These are phyloP conservation scores for Rutstroemia sp. DNA, from an alignment of 2,329 filamentous ascomycete species.

Conservation along the genomic window DNA sequence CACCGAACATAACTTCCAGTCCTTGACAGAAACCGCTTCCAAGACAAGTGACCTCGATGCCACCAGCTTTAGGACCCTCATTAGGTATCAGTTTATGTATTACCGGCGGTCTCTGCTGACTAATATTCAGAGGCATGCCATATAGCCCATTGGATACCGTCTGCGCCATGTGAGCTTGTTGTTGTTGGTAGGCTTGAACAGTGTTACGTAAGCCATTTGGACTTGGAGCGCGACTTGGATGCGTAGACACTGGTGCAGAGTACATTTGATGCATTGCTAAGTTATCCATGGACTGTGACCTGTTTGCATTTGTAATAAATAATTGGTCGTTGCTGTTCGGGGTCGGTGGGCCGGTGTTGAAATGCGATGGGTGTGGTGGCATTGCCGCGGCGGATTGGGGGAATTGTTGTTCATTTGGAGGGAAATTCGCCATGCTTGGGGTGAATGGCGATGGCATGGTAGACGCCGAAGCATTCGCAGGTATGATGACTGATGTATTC, in stretches of 20 bases:
- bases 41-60: constrained; percentile 79
- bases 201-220: constrained; percentile 49
- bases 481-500: constrained; percentile 30
- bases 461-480: constrained; percentile 29
- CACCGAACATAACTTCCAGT: constrained; percentile 80
- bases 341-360: constrained; percentile 54
- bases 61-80: constrained; percentile 74
- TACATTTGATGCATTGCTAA: constrained; percentile 57
- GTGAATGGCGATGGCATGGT: constrained; percentile 47
- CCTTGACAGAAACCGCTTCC: constrained; percentile 74
- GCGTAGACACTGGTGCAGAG: constrained; percentile 64
- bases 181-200: constrained; percentile 37
- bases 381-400: constrained; percentile 14
- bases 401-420: constrained; percentile 29
- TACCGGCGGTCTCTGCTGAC: constrained; percentile 48
- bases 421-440: constrained; percentile 38
- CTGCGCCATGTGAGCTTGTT: constrained; percentile 38
- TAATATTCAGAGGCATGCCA: constrained; percentile 41
- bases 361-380: constrained; percentile 34
- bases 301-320: constrained; percentile 47
- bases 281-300: constrained; percentile 59
- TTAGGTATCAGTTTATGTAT: constrained; percentile 80
- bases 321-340: constrained; percentile 57
- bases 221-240: constrained; percentile 71
- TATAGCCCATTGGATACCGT: constrained; percentile 43